Evolutionary conservation across 2,329 filamentous ascomycete genomes (phyloP).

Genomic region (Ascomycota sp.): DNA sequence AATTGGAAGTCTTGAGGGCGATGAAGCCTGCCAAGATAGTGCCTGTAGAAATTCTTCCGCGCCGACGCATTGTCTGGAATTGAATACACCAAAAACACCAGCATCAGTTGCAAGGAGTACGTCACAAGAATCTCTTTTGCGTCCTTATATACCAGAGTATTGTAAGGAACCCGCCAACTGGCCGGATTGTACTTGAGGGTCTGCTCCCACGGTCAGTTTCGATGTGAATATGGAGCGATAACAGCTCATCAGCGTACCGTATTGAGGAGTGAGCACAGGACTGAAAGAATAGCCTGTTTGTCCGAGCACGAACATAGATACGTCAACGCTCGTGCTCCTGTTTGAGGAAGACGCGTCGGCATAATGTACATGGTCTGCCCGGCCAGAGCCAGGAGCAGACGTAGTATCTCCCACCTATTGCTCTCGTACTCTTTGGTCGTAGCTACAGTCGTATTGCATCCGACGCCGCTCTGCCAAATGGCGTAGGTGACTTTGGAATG

Average conservation of each 20-base stretch:
- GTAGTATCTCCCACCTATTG: constrained; percentile 75
- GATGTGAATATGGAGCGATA: background rate
- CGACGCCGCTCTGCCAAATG: constrained; percentile 96
- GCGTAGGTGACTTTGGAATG: constrained; percentile 71
- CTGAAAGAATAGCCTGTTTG: constrained; percentile 74
- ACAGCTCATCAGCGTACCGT: constrained; percentile 35
- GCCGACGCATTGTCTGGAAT: constrained; percentile 52
- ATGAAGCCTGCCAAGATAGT: constrained; percentile 76
- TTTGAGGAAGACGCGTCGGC: constrained; percentile 53
- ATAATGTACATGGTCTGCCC: constrained; percentile 89
- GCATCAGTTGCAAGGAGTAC: constrained; percentile 75
- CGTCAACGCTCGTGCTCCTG: constrained; percentile 64
- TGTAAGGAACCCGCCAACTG: constrained; percentile 82
- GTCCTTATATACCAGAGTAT: constrained; percentile 77
- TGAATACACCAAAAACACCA: constrained; percentile 66
- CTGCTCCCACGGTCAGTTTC: constrained; percentile 18
- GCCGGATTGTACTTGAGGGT: constrained; percentile 90
- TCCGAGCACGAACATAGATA: constrained; percentile 74
- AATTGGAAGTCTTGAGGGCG: constrained; percentile 95
- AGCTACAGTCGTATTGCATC: constrained; percentile 71
- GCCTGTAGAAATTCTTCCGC: constrained; percentile 79
- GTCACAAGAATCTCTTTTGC: constrained; percentile 76
- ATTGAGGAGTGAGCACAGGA: constrained; percentile 81
- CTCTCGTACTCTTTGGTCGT: constrained; percentile 83
- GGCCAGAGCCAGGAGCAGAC: constrained; percentile 63